These are phyloP conservation scores for Erodium moschatum DNA, from an alignment of 441 rosid species.

Conservation along the genomic window DNA sequence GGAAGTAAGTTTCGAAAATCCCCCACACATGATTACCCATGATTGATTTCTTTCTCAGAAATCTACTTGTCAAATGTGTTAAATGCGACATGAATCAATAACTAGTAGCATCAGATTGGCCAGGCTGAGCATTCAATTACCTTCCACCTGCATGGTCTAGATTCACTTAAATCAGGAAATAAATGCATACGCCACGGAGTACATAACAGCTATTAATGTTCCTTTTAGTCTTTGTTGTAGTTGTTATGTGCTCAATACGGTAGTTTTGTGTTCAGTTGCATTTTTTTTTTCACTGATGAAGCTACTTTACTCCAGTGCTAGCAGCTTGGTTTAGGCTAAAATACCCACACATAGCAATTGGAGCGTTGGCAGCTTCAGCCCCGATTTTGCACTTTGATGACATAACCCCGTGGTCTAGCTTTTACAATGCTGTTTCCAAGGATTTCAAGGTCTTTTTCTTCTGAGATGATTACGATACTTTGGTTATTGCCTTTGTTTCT, in stretches of 20 bases:
- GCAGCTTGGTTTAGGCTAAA: conserved; percentile 79
- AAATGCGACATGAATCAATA: not conserved
- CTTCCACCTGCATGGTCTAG: too few species aligned
- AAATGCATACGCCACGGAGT: not conserved
- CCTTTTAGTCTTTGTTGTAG: not conserved
- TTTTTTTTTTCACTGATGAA: conserved; percentile 6
- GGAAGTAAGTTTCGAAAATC: conserved; percentile 42
- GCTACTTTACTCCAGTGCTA: conserved; percentile 41
- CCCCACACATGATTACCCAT: not conserved
- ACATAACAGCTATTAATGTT: conserved; percentile 9
- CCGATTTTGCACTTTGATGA: conserved; percentile 64
- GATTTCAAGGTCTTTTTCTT: conserved; percentile 46
- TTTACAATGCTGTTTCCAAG: conserved; percentile 58
- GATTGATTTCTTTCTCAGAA: not conserved
- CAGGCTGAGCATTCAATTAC: too few species aligned
- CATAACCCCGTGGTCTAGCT: conserved; percentile 56
- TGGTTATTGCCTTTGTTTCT: conserved; percentile 3
- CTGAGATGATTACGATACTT: not conserved
- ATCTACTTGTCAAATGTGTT: not conserved
- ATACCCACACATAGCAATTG: conserved; percentile 62
- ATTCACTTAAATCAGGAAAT: too few species aligned
- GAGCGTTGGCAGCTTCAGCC: conserved; percentile 71
- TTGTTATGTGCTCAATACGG: not conserved
- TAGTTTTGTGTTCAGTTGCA: too few species aligned
- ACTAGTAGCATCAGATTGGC: not conserved